These are phyloP conservation scores for Leccinum incarnatum DNA, from an alignment of 768 basidiomycete genomes.

Conservation along the genomic window DNA sequence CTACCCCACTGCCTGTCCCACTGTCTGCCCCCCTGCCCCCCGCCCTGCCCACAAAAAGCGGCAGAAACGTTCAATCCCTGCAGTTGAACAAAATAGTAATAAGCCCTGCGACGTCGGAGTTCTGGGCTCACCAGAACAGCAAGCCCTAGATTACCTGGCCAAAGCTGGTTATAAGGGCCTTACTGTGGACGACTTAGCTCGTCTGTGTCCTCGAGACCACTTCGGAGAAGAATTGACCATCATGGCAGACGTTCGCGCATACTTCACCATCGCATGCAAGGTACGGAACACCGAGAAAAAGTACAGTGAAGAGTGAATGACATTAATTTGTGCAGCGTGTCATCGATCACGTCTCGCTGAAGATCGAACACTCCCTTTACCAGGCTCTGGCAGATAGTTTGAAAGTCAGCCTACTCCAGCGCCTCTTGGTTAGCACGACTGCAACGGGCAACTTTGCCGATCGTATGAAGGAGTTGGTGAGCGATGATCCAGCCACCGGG, in stretches of 20 bases:
- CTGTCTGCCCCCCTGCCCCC: too few species aligned
- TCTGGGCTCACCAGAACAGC: neutral
- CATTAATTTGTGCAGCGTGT: conserved; percentile 39
- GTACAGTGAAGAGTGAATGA: neutral
- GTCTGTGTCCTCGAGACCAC: conserved; percentile 24
- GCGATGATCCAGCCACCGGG: conserved; percentile 43
- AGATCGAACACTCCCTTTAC: conserved; percentile 46
- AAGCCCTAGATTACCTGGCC: conserved; percentile 29
- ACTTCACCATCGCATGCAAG: conserved; percentile 54
- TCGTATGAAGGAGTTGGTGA: conserved; percentile 40
- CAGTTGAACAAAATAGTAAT: too few species aligned
- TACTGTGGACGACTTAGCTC: conserved; percentile 23
- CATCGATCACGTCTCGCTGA: conserved; percentile 53
- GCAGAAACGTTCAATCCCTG: too few species aligned
- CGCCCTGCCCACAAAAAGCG: too few species aligned
- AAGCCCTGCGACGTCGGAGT: too few species aligned
- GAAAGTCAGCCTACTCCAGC: conserved; percentile 34
- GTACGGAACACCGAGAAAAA: conserved; percentile 26
- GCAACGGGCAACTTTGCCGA: conserved; percentile 19
- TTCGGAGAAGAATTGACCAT: conserved; percentile 46
- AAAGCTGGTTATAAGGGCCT: conserved; percentile 28
- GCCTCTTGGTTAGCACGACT: conserved; percentile 25
- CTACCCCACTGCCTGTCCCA: too few species aligned
- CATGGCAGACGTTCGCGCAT: conserved; percentile 57
- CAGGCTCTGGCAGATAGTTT: conserved; percentile 37